Percentiles rank a stretch among this genome's conserved stretches.
Conservation (phyloP, 1,284 basidiomycete species). For the Salmacisia buchloeana region DNA sequence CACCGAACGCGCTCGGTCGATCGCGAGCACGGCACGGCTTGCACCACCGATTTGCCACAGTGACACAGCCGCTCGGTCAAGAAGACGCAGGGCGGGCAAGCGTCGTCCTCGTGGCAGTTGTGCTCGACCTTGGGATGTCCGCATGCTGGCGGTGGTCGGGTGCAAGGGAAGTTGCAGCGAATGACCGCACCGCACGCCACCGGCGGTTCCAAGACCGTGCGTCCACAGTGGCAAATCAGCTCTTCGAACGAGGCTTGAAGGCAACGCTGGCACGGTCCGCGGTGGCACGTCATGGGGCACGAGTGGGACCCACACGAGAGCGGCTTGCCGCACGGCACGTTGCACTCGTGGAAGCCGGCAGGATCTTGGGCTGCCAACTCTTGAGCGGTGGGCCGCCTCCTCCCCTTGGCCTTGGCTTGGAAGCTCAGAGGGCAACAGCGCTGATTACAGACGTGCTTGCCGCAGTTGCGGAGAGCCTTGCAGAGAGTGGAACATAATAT, state of each 20-base stretch:
- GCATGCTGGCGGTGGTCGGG: slow-evolving; percentile 37
- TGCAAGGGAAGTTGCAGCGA: slow-evolving; percentile 44
- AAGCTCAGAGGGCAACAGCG: slow-evolving; percentile 44
- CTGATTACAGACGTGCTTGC: slow-evolving; percentile 37
- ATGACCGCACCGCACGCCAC: slow-evolving; percentile 45
- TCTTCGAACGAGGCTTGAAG: slow-evolving; percentile 47
- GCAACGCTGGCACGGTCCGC: slow-evolving; percentile 46
- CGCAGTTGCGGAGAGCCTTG: slow-evolving; percentile 40
- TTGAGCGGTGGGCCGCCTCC: slow-evolving; percentile 26
- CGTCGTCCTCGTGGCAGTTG: slow-evolving; percentile 42
- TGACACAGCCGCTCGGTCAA: slow-evolving; percentile 40
- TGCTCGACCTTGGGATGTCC: slow-evolving; percentile 47
- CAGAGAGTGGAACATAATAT: slow-evolving; percentile 37
- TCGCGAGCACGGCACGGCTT: slow-evolving; percentile 45
- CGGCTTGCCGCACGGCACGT: slow-evolving; percentile 33
- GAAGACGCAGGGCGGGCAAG: slow-evolving; percentile 48
- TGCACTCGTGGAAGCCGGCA: slow-evolving; percentile 41
- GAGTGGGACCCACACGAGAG: slow-evolving; percentile 41
- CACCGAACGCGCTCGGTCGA: slow-evolving; percentile 29
- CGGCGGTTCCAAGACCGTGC: slow-evolving; percentile 47
- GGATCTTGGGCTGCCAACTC: slow-evolving; percentile 41
- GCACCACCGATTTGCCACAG: slow-evolving; percentile 42
- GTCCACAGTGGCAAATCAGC: slow-evolving; percentile 42
- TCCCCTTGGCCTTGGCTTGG: slow-evolving; percentile 35
- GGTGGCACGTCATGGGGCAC: slow-evolving; percentile 44